phyloP scores from a whole-genome alignment of 2,329 filamentous ascomycete species.

The Fusarium bactridioides region DNA sequence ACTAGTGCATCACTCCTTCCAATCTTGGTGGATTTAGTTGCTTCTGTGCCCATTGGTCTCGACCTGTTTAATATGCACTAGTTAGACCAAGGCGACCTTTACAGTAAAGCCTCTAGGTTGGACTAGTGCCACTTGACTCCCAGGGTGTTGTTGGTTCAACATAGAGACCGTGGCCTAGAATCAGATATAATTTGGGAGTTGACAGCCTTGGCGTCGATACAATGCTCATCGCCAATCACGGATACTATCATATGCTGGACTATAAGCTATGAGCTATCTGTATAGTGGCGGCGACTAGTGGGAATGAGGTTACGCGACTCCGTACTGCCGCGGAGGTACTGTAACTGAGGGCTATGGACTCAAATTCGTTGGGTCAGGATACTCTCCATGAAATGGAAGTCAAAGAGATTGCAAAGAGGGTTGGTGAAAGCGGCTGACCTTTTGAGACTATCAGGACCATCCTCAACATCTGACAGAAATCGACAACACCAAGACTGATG shows the following conservation, averaged over 20 bases:
- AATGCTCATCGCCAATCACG: not conserved
- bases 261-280: not conserved
- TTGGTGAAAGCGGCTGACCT: not conserved
- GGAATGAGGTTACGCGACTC: not conserved
- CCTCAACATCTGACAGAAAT: not conserved
- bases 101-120: not conserved
- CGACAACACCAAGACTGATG: not conserved
- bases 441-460: not conserved
- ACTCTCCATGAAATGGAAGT: not conserved
- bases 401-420: not conserved
- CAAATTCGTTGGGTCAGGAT: not conserved
- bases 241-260: not conserved
- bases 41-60: not conserved
- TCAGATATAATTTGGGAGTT: not conserved
- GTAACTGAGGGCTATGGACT: not conserved
- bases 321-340: slow-evolving; percentile 1
- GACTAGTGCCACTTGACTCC: not conserved
- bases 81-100: not conserved
- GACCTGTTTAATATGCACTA: not conserved
- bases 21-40: not conserved
- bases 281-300: not conserved
- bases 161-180: slow-evolving; percentile 9
- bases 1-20: not conserved
- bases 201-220: not conserved
- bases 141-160: not conserved